Percentiles rank a stretch among this genome's conserved stretches.
Evolutionary conservation across 257 asterid species (phyloP).

Genomic region (Rauvolfia tetraphylla): DNA sequence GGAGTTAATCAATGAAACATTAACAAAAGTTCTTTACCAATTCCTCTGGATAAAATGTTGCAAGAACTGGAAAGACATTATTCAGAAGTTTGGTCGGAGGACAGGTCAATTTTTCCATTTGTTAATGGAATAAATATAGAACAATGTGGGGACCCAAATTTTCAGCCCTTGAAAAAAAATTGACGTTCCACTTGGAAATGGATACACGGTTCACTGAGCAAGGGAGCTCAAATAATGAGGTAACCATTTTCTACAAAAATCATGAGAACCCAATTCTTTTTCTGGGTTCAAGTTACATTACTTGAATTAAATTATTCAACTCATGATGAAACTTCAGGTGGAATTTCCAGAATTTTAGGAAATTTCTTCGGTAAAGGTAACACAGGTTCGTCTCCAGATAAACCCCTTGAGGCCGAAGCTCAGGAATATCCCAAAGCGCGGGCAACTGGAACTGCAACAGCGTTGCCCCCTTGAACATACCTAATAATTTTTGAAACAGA

Average conservation of each 20-base stretch:
- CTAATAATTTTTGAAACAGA: conserved; percentile 22
- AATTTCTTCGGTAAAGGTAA: conserved; percentile 43
- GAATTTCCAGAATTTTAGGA: conserved; percentile 25
- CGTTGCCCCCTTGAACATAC: conserved; percentile 82
- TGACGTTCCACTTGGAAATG: not conserved
- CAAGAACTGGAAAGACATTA: too few relatives aligned
- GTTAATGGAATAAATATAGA: too few relatives aligned
- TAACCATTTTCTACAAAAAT: not conserved
- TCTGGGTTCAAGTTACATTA: not conserved
- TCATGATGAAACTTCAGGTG: not conserved
- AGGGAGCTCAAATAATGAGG: not conserved
- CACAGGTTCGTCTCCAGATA: conserved; percentile 33
- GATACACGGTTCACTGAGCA: not conserved
- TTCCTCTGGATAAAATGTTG: too few relatives aligned
- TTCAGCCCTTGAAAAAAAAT: not conserved
- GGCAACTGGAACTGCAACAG: conserved; percentile 87
- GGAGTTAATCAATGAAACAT: too few relatives aligned
- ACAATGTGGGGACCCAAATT: not conserved
- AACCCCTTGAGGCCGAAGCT: conserved; percentile 44
- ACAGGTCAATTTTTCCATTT: too few relatives aligned
- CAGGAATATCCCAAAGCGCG: conserved; percentile 64
- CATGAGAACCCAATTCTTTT: not conserved
- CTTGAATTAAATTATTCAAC: not conserved
- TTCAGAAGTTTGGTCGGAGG: too few relatives aligned
- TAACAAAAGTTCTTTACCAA: too few relatives aligned